Conservation (phyloP, 148 eudicot species). For the Simmondsia chinensis region DNA sequence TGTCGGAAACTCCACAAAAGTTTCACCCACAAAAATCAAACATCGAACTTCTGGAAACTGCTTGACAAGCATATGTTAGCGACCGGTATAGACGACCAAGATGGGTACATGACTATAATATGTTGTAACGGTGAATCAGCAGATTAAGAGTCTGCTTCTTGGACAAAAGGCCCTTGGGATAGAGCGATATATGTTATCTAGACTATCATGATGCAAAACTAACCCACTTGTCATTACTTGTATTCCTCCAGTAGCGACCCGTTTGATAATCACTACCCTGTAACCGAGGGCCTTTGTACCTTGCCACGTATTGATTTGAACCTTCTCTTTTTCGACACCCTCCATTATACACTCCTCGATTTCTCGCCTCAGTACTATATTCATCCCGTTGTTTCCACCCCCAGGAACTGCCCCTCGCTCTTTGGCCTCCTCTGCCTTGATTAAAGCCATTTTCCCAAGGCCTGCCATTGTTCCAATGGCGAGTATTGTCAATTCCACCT, state of each 20-base stretch:
- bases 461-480: conserved; percentile 5
- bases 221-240: conserved; percentile 25
- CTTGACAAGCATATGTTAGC: too few relatives aligned
- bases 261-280: conserved; percentile 24
- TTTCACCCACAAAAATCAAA: too few relatives aligned
- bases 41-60: too few relatives aligned
- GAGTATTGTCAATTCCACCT: conserved; percentile 1
- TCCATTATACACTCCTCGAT: conserved; percentile 17
- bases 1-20: too few relatives aligned
- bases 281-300: conserved; percentile 33
- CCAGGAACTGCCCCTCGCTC: conserved; percentile 16
- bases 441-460: conserved; percentile 2
- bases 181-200: too few relatives aligned
- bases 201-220: too few relatives aligned
- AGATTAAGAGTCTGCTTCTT: too few relatives aligned
- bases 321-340: conserved; percentile 48
- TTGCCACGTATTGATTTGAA: conserved; percentile 25
- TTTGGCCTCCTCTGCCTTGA: conserved; percentile 10
- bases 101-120: too few relatives aligned
- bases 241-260: conserved; percentile 24
- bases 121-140: too few relatives aligned
- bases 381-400: conserved; percentile 20
- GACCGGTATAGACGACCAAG: too few relatives aligned
- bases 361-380: conserved; percentile 11
- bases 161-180: too few relatives aligned